Evolutionary conservation across 208 protist species (phyloP).

Genomic region (Trichomonas vaginalis): DNA sequence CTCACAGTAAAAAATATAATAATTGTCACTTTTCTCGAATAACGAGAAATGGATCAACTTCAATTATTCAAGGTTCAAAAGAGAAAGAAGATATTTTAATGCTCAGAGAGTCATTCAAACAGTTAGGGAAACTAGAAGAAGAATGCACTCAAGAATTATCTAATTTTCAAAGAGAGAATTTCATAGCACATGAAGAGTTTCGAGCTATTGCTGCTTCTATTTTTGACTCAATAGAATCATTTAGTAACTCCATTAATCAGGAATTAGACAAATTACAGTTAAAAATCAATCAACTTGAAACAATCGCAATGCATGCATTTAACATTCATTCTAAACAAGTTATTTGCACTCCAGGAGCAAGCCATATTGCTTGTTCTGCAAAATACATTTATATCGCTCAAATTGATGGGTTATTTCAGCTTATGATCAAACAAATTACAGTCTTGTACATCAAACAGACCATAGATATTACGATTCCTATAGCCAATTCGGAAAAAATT

Average conservation of each 20-base stretch:
- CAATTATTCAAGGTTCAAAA: neutral
- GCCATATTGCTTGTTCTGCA: neutral
- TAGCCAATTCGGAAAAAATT: neutral
- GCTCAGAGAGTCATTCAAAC: neutral
- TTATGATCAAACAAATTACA: neutral
- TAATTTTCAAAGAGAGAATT: slow-evolving; percentile 13
- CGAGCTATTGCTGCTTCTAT: neutral
- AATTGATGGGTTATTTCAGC: neutral
- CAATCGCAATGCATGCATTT: neutral
- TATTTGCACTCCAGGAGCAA: neutral
- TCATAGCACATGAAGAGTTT: neutral
- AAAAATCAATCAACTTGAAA: neutral
- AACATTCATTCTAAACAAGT: neutral
- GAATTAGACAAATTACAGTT: neutral
- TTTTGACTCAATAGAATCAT: neutral
- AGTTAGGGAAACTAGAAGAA: neutral
- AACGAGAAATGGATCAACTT: neutral
- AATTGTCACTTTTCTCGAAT: neutral
- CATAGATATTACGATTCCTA: neutral
- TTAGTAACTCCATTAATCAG: neutral
- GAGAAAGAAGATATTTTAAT: neutral
- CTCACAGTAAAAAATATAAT: too few relatives aligned
- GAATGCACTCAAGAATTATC: neutral
- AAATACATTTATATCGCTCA: neutral
- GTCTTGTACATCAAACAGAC: neutral